Evolutionary conservation across 805 yeast genomes (phyloP).

Genomic region (Nakazawaea wyomingensis): DNA sequence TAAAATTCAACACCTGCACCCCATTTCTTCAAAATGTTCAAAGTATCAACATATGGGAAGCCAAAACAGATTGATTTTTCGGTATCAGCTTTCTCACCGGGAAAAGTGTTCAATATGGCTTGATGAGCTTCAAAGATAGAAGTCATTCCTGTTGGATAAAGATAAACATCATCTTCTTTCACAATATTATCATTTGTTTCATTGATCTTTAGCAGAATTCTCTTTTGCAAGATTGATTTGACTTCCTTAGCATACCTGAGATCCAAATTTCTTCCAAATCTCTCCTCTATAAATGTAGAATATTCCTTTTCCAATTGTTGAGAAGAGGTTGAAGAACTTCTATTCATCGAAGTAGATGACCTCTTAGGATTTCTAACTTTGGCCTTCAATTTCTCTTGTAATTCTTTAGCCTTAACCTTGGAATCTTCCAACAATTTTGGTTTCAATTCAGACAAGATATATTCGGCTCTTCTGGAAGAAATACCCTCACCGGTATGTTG

Average conservation of each 20-base stretch:
- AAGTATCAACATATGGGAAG: slow-evolving; percentile 91
- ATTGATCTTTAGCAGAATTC: slow-evolving; percentile 64
- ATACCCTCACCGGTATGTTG: slow-evolving; percentile 98
- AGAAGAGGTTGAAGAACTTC: slow-evolving; percentile 12
- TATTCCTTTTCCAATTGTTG: slow-evolving; percentile 43
- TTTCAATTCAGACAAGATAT: slow-evolving; percentile 59
- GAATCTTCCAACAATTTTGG: slow-evolving; percentile 29
- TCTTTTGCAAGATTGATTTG: slow-evolving; percentile 61
- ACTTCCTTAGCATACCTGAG: slow-evolving; percentile 72
- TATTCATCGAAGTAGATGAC: slow-evolving; percentile 13
- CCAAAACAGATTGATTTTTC: slow-evolving; percentile 88
- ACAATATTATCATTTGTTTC: slow-evolving; percentile 17
- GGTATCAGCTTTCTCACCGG: slow-evolving; percentile 20
- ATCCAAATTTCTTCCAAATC: slow-evolving; percentile 87
- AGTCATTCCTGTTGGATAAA: slow-evolving; percentile 92
- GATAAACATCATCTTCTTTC: slow-evolving; percentile 64
- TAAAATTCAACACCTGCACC: slow-evolving; percentile 88
- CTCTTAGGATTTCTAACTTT: slow-evolving; percentile 12
- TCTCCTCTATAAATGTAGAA: slow-evolving; percentile 71
- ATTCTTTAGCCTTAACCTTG: slow-evolving; percentile 16
- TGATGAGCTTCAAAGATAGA: slow-evolving; percentile 80
- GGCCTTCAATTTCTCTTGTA: slow-evolving; percentile 11
- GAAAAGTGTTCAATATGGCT: slow-evolving; percentile 32
- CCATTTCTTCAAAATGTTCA: slow-evolving; percentile 79
- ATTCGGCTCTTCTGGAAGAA: slow-evolving; percentile 85